Conservation (phyloP, 257 asterid genomes). For the Plectranthus barbatus region DNA sequence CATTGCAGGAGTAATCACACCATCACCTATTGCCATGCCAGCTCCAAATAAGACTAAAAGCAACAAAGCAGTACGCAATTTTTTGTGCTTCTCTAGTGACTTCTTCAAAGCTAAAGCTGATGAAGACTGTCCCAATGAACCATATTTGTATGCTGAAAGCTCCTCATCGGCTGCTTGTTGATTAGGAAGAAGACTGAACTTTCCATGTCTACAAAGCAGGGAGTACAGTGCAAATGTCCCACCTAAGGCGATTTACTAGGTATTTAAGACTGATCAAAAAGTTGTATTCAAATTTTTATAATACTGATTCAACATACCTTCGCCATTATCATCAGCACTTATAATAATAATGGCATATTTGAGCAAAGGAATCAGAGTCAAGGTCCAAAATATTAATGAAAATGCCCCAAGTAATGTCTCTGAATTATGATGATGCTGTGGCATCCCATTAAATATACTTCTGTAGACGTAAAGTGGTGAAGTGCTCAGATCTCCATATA, state of each 20-base stretch:
- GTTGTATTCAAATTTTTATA: neutral
- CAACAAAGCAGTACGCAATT: constrained; percentile 55
- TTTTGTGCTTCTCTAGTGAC: constrained; percentile 77
- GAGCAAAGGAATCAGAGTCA: constrained; percentile 88
- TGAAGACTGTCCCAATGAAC: constrained; percentile 49
- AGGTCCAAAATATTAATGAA: constrained; percentile 89
- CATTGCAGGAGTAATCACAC: constrained; percentile 74
- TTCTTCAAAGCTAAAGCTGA: constrained; percentile 52
- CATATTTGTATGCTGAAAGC: constrained; percentile 74
- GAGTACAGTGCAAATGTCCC: constrained; percentile 97
- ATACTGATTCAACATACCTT: constrained; percentile 44
- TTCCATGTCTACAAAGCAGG: constrained; percentile 90
- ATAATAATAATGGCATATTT: constrained; percentile 59
- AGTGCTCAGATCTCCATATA: constrained; percentile 91
- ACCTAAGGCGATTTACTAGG: constrained; percentile 45
- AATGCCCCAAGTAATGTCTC: constrained; percentile 80
- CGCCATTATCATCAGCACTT: constrained; percentile 91
- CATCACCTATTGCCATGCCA: constrained; percentile 86
- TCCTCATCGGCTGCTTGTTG: constrained; percentile 99
- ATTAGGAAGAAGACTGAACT: constrained; percentile 89
- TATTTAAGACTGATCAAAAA: constrained; percentile 26
- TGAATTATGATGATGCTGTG: constrained; percentile 46
- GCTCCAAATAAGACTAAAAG: constrained; percentile 82
- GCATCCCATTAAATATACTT: constrained; percentile 62
- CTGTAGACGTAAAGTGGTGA: constrained; percentile 86